These are phyloP conservation scores for Cocos nucifera DNA, from an alignment of 176 grass and related monocot genomes.

Conservation along the genomic window DNA sequence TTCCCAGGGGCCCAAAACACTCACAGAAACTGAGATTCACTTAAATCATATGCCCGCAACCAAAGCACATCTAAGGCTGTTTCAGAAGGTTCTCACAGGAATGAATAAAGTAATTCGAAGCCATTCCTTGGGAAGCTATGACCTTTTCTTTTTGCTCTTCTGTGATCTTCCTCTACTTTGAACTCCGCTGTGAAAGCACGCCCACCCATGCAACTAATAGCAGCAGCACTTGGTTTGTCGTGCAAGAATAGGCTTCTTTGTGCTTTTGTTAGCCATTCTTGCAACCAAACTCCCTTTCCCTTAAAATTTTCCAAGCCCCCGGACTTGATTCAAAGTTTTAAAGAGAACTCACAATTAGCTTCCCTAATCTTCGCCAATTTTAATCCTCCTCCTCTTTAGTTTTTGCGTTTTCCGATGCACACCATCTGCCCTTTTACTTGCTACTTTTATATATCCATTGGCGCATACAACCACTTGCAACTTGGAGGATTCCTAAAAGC, in stretches of 20 bases:
- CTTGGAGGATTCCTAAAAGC: too few species aligned
- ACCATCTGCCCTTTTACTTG: background rate
- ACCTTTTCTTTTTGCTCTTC: background rate
- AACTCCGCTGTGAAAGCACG: background rate
- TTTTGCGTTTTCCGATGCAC: background rate
- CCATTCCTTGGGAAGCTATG: slow-evolving; percentile 1
- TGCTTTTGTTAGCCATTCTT: too few species aligned
- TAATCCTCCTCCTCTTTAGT: background rate
- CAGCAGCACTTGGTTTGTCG: too few species aligned
- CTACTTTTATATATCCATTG: too few species aligned
- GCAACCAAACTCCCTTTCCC: too few species aligned
- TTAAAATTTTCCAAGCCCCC: too few species aligned
- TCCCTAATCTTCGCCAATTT: background rate
- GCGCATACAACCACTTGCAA: too few species aligned
- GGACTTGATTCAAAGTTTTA: background rate
- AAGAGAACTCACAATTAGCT: background rate
- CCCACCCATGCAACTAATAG: too few species aligned
- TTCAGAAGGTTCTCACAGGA: slow-evolving; percentile 29
- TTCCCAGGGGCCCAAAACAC: slow-evolving; percentile 10
- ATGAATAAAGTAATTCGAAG: slow-evolving; percentile 18
- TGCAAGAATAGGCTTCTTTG: too few species aligned
- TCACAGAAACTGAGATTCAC: slow-evolving; percentile 10
- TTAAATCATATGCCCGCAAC: slow-evolving; percentile 26
- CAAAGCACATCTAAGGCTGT: slow-evolving; percentile 17
- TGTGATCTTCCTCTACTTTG: background rate